Conservation (phyloP, 129 eudicot species). For the Chrysanthemum lavandulifolium region DNA sequence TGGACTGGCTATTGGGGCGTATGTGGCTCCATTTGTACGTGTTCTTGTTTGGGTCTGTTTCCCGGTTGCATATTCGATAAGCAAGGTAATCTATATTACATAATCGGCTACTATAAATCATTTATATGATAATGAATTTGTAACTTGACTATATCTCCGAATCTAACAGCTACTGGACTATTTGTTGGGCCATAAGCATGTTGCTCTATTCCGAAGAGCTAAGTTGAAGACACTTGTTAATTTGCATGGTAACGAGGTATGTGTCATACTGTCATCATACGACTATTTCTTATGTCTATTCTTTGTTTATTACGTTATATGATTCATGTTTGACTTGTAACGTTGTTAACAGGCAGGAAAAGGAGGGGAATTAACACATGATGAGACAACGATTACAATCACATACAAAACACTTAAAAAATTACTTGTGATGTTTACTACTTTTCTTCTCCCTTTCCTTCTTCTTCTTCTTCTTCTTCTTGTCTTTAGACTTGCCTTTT, state of each 20-base stretch:
- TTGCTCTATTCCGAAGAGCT: conserved; percentile 38
- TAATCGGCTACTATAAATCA: not conserved
- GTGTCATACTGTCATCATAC: too few species aligned
- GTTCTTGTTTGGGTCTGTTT: conserved; percentile 82
- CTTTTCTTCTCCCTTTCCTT: conserved; percentile 67
- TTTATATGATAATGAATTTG: not conserved
- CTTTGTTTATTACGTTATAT: not conserved
- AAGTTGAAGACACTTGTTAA: conserved; percentile 63
- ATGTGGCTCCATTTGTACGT: conserved; percentile 73
- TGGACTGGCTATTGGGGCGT: conserved; percentile 88
- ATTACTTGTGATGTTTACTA: conserved; percentile 39
- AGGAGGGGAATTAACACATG: conserved; percentile 97
- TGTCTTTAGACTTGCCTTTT: too few species aligned
- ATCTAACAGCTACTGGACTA: conserved; percentile 30
- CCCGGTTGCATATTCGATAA: conserved; percentile 94
- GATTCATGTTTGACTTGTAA: not conserved
- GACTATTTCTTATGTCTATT: not conserved
- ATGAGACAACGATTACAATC: conserved; percentile 65
- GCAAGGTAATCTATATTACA: conserved; percentile 57
- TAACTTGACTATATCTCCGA: not conserved
- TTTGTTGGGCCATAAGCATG: conserved; percentile 36
- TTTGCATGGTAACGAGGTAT: conserved; percentile 50
- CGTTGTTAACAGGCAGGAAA: conserved; percentile 64
- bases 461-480: conserved; percentile 44
- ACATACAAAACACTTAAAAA: not conserved